A percentile compares a stretch with the other conserved stretches of the same genome.
Evolutionary conservation across 495 filamentous ascomycete species (phyloP).

Genomic region (Neurospora tetraspora): DNA sequence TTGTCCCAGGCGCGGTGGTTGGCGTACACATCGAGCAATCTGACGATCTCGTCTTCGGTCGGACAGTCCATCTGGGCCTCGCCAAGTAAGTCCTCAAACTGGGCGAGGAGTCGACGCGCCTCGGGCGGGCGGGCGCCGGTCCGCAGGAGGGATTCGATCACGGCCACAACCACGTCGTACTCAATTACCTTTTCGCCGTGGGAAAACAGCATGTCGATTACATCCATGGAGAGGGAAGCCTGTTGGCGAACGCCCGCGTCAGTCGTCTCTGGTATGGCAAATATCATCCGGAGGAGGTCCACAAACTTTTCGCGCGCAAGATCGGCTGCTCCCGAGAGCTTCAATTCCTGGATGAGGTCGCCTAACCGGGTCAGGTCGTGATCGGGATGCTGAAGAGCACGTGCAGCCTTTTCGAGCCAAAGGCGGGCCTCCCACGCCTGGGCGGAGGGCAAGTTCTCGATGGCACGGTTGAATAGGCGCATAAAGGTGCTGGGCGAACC

Average conservation of each 20-base stretch:
- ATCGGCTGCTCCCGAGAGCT: constrained; percentile 16
- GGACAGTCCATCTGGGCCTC: constrained; percentile 34
- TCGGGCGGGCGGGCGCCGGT: not conserved
- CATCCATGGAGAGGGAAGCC: constrained; percentile 19
- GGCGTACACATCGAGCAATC: constrained; percentile 37
- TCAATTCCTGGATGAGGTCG: constrained; percentile 18
- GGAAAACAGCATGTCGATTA: constrained; percentile 31
- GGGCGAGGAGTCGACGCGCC: constrained; percentile 7
- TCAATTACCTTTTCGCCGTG: constrained; percentile 21
- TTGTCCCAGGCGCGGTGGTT: constrained; percentile 35
- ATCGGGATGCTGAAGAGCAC: not conserved
- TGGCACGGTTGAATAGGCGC: constrained; percentile 15
- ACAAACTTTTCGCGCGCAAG: constrained; percentile 22
- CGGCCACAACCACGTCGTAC: constrained; percentile 29
- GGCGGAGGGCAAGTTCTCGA: constrained; percentile 14
- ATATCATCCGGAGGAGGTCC: constrained; percentile 26
- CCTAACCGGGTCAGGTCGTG: constrained; percentile 2
- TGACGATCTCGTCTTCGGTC: constrained; percentile 33
- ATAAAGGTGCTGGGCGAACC: constrained; percentile 10
- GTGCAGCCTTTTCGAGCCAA: constrained; percentile 15
- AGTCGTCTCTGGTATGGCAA: constrained; percentile 5
- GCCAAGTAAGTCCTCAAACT: constrained; percentile 17
- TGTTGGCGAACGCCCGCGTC: constrained; percentile 6
- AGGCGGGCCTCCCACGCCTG: constrained; percentile 23
- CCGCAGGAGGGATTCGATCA: constrained; percentile 25